phyloP scores from a whole-genome alignment of 768 basidiomycete species.

The Suillus sp. region DNA sequence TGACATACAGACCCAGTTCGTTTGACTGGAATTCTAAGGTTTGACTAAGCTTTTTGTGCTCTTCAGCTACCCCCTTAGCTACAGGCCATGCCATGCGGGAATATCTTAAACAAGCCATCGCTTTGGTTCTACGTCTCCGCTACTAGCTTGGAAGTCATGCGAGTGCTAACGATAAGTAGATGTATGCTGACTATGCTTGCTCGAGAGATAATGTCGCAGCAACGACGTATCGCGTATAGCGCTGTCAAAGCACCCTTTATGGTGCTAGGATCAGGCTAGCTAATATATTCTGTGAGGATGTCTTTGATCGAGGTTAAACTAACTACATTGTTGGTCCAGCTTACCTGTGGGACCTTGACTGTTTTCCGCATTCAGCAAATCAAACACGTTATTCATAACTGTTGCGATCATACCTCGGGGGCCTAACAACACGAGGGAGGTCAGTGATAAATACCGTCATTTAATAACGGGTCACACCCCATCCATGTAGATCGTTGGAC shows the following conservation, averaged over 20 bases:
- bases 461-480: too few relatives aligned
- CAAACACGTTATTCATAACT: not conserved
- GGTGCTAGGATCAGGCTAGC: not conserved
- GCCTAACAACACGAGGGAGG: too few relatives aligned
- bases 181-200: too few relatives aligned
- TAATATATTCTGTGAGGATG: not conserved
- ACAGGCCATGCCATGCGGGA: not conserved
- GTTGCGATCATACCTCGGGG: too few relatives aligned
- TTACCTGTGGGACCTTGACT: not conserved
- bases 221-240: too few relatives aligned
- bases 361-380: not conserved
- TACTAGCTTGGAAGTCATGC: too few relatives aligned
- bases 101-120: not conserved
- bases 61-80: not conserved
- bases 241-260: too few relatives aligned
- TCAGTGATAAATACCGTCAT: too few relatives aligned
- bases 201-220: too few relatives aligned
- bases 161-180: too few relatives aligned
- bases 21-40: not conserved
- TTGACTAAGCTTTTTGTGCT: not conserved
- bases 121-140: too few relatives aligned
- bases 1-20: not conserved
- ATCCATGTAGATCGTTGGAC: too few relatives aligned
- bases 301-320: not conserved
- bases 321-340: not conserved